phyloP scores from a whole-genome alignment of 345 rosid genomes.

The Arabidopsis suecica region DNA sequence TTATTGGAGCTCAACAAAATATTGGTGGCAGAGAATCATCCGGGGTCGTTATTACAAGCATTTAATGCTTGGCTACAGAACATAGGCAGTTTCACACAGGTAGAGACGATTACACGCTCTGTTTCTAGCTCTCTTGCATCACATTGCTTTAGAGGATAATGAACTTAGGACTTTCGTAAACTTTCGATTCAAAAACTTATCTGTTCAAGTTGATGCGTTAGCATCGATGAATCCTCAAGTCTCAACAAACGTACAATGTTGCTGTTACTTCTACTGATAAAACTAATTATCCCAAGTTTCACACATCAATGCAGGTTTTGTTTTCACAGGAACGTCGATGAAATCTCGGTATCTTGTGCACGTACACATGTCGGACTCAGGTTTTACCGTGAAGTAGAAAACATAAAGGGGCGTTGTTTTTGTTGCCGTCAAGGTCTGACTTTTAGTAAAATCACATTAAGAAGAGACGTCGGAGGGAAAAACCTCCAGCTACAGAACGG shows the following conservation, averaged over 20 bases:
- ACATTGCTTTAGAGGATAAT: not conserved
- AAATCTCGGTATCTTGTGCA: constrained; percentile 11
- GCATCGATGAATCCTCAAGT: not conserved
- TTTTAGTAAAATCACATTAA: constrained; percentile 9
- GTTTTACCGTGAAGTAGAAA: not conserved
- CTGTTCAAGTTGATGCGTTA: constrained; percentile 2
- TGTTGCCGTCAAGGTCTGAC: constrained; percentile 16
- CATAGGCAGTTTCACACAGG: constrained; percentile 42
- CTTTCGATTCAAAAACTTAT: not conserved
- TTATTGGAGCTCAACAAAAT: constrained; percentile 51
- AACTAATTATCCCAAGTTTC: constrained; percentile 15
- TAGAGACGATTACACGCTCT: constrained; percentile 18
- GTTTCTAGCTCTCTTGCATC: constrained; percentile 22
- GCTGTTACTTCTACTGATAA: not conserved
- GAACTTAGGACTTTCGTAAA: not conserved
- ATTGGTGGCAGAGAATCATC: constrained; percentile 72
- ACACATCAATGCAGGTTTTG: constrained; percentile 25
- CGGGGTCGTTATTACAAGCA: constrained; percentile 93
- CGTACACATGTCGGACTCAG: constrained; percentile 22
- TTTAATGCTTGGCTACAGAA: constrained; percentile 67
- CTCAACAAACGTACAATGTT: constrained; percentile 2
- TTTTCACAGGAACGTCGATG: constrained; percentile 29
- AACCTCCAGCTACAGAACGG: constrained; percentile 13
- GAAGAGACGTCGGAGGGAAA: constrained; percentile 23
- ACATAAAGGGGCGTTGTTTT: constrained; percentile 11